Evolutionary conservation across 2,329 filamentous ascomycete genomes (phyloP).

Genomic region (Fusarium devonianum): DNA sequence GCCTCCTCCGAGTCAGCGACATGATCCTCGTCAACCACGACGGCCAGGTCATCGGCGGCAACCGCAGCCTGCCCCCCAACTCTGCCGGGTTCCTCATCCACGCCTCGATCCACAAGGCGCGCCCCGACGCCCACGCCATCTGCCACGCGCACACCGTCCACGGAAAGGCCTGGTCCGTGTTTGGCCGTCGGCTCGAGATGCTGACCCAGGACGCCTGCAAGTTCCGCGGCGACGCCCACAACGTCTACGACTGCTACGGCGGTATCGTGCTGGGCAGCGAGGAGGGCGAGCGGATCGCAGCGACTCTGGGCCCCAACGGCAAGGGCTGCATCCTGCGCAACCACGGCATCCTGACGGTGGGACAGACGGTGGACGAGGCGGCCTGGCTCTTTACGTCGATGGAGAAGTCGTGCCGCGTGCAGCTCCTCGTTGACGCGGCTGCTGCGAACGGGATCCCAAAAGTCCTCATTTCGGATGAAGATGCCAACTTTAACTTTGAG

Average conservation of each 20-base stretch:
- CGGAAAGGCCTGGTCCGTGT: slow-evolving; percentile 72
- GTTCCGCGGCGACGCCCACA: slow-evolving; percentile 67
- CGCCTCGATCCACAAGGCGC: slow-evolving; percentile 67
- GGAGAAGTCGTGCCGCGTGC: slow-evolving; percentile 67
- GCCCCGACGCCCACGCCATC: slow-evolving; percentile 70
- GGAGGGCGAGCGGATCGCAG: slow-evolving; percentile 69
- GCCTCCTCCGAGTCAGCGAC: slow-evolving; percentile 68
- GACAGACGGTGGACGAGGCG: slow-evolving; percentile 75
- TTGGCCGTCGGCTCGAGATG: slow-evolving; percentile 71
- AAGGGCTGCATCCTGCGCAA: slow-evolving; percentile 72
- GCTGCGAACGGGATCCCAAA: slow-evolving; percentile 44
- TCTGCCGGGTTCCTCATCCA: slow-evolving; percentile 76
- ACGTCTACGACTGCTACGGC: slow-evolving; percentile 66
- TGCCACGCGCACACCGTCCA: slow-evolving; percentile 72
- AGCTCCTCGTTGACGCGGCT: slow-evolving; percentile 42
- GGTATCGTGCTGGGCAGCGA: slow-evolving; percentile 63
- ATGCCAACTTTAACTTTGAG: slow-evolving; percentile 48
- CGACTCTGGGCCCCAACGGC: slow-evolving; percentile 62
- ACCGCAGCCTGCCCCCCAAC: slow-evolving; percentile 66
- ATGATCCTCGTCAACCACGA: slow-evolving; percentile 70
- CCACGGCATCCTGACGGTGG: slow-evolving; percentile 74
- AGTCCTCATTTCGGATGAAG: slow-evolving; percentile 51
- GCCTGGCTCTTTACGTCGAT: slow-evolving; percentile 73
- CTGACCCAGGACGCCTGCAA: slow-evolving; percentile 70
- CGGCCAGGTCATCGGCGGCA: slow-evolving; percentile 70